phyloP scores from a whole-genome alignment of 257 asterid genomes.

The Primulina tabacum region DNA sequence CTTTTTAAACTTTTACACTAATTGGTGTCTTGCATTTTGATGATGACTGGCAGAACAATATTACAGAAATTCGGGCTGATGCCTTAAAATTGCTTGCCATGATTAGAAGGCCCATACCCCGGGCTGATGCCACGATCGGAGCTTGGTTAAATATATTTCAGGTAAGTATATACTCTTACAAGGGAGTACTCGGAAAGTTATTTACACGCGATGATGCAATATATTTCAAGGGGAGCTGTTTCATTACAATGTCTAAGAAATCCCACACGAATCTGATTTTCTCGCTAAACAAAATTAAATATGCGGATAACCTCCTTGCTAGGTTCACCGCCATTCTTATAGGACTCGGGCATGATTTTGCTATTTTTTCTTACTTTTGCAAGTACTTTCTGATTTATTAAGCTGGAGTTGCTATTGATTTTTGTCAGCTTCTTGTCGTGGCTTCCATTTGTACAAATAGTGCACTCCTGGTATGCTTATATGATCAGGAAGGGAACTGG shows the following conservation, averaged over 20 bases:
- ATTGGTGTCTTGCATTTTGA: background rate
- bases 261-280: too few relatives aligned
- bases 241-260: too few relatives aligned
- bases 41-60: conserved; percentile 55
- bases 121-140: conserved; percentile 78
- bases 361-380: background rate
- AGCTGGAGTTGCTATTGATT: conserved; percentile 16
- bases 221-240: too few relatives aligned
- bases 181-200: too few relatives aligned
- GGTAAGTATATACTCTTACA: conserved; percentile 29
- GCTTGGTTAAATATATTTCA: conserved; percentile 97
- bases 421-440: conserved; percentile 75
- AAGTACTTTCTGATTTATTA: background rate
- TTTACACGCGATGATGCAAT: too few relatives aligned
- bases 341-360: background rate
- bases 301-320: too few relatives aligned
- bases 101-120: conserved; percentile 89
- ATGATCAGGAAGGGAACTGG: conserved; percentile 82
- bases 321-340: too few relatives aligned
- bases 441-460: conserved; percentile 88
- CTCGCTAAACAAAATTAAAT: too few relatives aligned
- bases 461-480: conserved; percentile 73
- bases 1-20: background rate
- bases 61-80: conserved; percentile 89
- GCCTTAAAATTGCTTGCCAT: conserved; percentile 83